Evolutionary conservation across 805 yeast species (phyloP), one percentile per base, ranked within the genome.

Genomic region (Candida gorgasii): DNA sequence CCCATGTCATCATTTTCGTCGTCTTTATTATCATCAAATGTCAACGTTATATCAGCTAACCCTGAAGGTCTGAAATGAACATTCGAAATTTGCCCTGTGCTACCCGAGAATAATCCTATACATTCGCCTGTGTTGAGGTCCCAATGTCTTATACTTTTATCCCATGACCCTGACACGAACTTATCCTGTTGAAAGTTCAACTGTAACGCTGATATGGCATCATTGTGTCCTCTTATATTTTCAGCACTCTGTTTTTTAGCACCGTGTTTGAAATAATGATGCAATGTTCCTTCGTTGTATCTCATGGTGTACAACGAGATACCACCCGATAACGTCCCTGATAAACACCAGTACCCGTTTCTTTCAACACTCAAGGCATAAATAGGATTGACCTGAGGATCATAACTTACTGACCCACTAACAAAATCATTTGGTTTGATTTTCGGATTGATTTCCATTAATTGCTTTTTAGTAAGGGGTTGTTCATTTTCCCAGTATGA

Each of bases 401-500:
- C 82, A 55, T 72, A 76, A 24, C 63, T 60, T 4, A 61, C 69
- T 6, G 67, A 50, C 7, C 74, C 76, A 4, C 63, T 47, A 15
- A 52, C 42, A 40, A 69, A 69, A 47, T 69, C 72, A 38, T 59
- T 55, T 5, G 48, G 54, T 37, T 66, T 66, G 32, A 69, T 44
- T 44, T 68, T 69, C 5, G 73, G 69, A 49, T 69, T 67, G 6
- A 42, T 14, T 19, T 47, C 43, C 61, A 48, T 58, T 35, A 53
- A 56, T 45, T 71, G 70, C 44, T 73, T 57, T 47, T 68, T 69
- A 23, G 72, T 63, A 43, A 79, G 68, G 0, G 98, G 97, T 54
- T 89, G 87, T 65, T 93, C 98, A 62, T 93, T 93, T 57, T 92
- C 98, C 97, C 97, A 93, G 66, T 89, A 92, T 0, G 93, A 84